Base-by-base conservation (phyloP, 352 stramenopile genomes). In the Lagenidium giganteum region DNA sequence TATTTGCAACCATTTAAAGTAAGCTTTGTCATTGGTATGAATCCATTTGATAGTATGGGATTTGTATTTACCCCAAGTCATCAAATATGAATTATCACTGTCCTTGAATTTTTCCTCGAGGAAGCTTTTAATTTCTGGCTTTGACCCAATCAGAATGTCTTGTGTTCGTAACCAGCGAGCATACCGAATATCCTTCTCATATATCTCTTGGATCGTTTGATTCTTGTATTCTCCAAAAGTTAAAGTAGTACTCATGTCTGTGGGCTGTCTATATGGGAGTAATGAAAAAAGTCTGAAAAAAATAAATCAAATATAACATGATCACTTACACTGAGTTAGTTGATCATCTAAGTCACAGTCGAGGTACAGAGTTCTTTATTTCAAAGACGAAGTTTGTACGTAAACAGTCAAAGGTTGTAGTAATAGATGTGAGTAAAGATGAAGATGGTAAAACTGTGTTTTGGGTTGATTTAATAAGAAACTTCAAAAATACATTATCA, bases 161-260 rank as follows among this genome's bases (percentile, higher is more conserved):
- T 58, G 51, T 16, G 40, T 45, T 14, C 18, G 3, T 20, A 44
- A 32, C 38, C 33, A 59, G 20, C 45, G 43, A 49, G 27, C 50
- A 44, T 60, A 60, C 11, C 39, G 32, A 14, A 31, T 16, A 29
- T 60, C 51, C 27, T 16, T 42, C 30, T n/a, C 4, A 40, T 38
- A 54, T 41, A 60, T 36, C 23, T 49, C 39, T 23, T 47, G 37
- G n/a, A 60, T 50, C 0, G 20, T 8, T 9, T 21, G 42, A 21
- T 11, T 12, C 18, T 49, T 47, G 40, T 55, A 51, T 44, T 61
- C 54, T 51, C 51, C 51, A 42, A 55, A 61, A 36, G 32, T 51
- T 13, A 61, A 27, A 47, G 40, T 39, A 29, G 6, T 22, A 36
- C 36, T 48, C 51, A 59, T 53, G n/a, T n/a, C n/a, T n/a, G n/a